These are phyloP conservation scores for Gynostemma pentaphyllum DNA, from an alignment of 306 rosid genomes.

Conservation along the genomic window DNA sequence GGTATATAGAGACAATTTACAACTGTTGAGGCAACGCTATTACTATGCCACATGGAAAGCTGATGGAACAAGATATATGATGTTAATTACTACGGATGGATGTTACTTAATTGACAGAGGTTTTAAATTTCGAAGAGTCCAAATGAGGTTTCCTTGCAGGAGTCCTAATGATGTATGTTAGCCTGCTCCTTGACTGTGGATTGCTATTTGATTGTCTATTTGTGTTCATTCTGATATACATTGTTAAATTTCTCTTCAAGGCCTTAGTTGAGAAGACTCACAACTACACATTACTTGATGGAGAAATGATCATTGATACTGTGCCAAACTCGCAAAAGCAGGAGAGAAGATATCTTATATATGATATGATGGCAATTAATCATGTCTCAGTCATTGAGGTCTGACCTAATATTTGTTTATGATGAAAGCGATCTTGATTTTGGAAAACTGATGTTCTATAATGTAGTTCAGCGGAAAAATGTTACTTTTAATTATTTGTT, in stretches of 20 bases:
- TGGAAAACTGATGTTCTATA: not conserved
- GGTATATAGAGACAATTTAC: slow-evolving; percentile 70
- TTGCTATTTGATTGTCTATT: not conserved
- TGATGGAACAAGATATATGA: slow-evolving; percentile 96
- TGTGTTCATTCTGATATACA: slow-evolving; percentile 24
- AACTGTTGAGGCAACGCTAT: slow-evolving; percentile 81
- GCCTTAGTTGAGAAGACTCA: slow-evolving; percentile 59
- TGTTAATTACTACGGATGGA: slow-evolving; percentile 84
- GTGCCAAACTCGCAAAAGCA: slow-evolving; percentile 77
- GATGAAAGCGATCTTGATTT: not conserved
- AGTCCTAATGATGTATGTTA: slow-evolving; percentile 50
- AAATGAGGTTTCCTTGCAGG: slow-evolving; percentile 95
- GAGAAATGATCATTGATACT: slow-evolving; percentile 91
- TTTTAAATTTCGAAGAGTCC: slow-evolving; percentile 84
- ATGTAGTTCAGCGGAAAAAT: not conserved
- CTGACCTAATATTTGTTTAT: slow-evolving; percentile 3
- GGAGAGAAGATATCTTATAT: slow-evolving; percentile 92
- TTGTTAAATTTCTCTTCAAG: slow-evolving; percentile 27
- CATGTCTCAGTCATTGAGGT: slow-evolving; percentile 64
- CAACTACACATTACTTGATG: slow-evolving; percentile 82
- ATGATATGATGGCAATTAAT: slow-evolving; percentile 80
- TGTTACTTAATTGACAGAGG: slow-evolving; percentile 83
- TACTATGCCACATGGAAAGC: slow-evolving; percentile 99
- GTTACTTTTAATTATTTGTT: not conserved
- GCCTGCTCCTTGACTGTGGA: slow-evolving; percentile 9